Base-by-base conservation (phyloP, 2,329 filamentous ascomycete genomes). In the Cadophora sp. region DNA sequence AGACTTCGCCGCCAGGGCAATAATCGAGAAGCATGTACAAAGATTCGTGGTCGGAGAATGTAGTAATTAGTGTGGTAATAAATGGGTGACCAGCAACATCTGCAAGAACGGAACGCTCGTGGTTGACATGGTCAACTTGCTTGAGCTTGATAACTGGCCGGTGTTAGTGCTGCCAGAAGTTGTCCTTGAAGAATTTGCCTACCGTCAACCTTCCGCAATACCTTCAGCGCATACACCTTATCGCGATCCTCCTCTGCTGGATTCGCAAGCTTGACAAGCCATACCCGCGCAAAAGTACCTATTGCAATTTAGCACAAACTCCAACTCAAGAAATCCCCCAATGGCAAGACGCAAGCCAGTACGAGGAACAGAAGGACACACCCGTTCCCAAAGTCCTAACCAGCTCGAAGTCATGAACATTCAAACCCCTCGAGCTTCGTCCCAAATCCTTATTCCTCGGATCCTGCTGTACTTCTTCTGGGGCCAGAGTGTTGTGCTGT, bases 11-110 rank as follows among this genome's bases (percentile, higher is more conserved):
- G 65, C 92, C 92, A 62, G 91, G 92, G 72, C 93, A 89, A 78
- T 94, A 94, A 79, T 94, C 91, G 74, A 94, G 89, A 70, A 95
- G 85, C 86, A 95, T 91, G 77, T 95, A 95, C 51, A 95, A 82
- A 20, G 90, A 92, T 74, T 94, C 91, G 73, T 83, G 82, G 79
- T 95, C 92, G 76, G 92, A 89, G 81, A 95, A 96, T 71, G 91
- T 93, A 68, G 89, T 90, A 59, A 91, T 84, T 76, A 95, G 85
- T 69, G 87, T 89, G 62, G 92, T 94, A 77, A 96, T 94, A 80
- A 95, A 96, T 27, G 92, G 92, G 76, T 94, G 89, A 27, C 91
- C 91, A 56, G 90, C 89, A 58, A 95, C 90, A 71, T 92, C 89
- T 75, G 88, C 87, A 61, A 96, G 87, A 72, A 95, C 90, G 70